Base-by-base conservation (phyloP, 352 stramenopile genomes). In the Achlya hypogyna region DNA sequence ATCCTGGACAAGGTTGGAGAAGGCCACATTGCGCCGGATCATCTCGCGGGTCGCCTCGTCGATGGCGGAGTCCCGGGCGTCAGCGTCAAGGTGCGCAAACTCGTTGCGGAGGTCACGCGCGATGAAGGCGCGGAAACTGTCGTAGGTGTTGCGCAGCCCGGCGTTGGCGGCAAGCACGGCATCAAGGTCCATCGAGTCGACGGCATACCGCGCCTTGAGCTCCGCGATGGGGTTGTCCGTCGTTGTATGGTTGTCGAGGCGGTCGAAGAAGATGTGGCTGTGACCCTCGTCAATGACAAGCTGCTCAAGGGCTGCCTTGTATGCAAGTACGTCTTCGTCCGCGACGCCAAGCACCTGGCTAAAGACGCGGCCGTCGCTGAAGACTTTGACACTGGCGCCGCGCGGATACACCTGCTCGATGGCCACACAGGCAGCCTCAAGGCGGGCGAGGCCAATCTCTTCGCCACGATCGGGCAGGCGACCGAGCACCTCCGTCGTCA, bases 341-440 rank as follows among this genome's bases (percentile, higher is more conserved):
- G 62, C 27, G 16, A 69, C 53, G 8, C 53, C 53, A 16, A 69
- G 20, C 18, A 69, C 34, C 16, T 69, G 42, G 53, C 34, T 62
- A 49, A 63, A 69, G 40, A 69, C 62, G 28, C 62, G 62, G 25
- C 62, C 62, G 62, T 69, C 62, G 62, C 62, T 69, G 28, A 69
- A 69, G 35, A 69, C 45, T 16, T 31, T 62, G 45, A 62, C 43
- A 42, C 40, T 23, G 43, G 42, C 59, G 53, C 62, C 62, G n/a
- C 16, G n/a, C 1, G 62, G 62, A 49, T 69, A 69, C 16, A 35
- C 40, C 10, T 34, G 14, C 23, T 64, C 56, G 6, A 69, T 49
- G 18, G 51, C 62, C 2, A 34, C 25, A 25, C 45, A 60, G 35
- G 58, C 28, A 0, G 47, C 40, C 40, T 69, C 62, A 27, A 69